Percentiles rank a stretch among this genome's conserved stretches.
phyloP scores from a whole-genome alignment of 1,284 basidiomycete genomes.

The Moniliophthora roreri region DNA sequence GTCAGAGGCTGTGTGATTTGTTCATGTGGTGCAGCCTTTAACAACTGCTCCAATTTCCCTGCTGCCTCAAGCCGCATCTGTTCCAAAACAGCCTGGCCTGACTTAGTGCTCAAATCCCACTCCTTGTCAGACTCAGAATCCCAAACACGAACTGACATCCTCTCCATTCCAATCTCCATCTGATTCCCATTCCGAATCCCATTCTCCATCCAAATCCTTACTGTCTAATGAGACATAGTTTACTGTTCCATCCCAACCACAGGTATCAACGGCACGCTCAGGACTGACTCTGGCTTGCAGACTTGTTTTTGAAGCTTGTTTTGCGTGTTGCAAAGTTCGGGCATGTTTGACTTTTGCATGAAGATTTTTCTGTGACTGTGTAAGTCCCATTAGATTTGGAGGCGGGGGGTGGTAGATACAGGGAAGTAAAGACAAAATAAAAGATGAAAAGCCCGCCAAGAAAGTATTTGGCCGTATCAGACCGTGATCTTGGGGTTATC shows the following conservation, averaged over 20 bases:
- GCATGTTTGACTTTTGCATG: neutral
- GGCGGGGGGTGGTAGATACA: neutral
- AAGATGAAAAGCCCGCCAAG: too few relatives aligned
- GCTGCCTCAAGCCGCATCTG: neutral
- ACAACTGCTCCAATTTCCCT: neutral
- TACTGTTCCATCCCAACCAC: constrained; percentile 6
- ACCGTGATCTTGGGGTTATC: too few relatives aligned
- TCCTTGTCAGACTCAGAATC: constrained; percentile 7
- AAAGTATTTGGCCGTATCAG: too few relatives aligned
- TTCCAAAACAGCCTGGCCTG: neutral
- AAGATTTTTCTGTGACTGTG: neutral
- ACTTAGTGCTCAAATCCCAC: neutral
- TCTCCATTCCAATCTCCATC: neutral
- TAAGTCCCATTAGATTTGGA: neutral
- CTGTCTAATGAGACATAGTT: neutral
- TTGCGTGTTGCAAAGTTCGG: neutral
- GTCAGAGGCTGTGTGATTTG: constrained; percentile 4
- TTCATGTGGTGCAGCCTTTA: neutral
- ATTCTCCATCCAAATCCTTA: neutral
- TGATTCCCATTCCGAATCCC: neutral
- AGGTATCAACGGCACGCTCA: neutral
- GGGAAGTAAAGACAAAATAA: neutral
- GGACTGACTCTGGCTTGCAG: neutral
- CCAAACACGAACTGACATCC: too few relatives aligned
- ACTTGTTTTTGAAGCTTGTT: neutral